These are phyloP conservation scores for Mallotus repandus DNA, from an alignment of 441 rosid species.

Conservation along the genomic window DNA sequence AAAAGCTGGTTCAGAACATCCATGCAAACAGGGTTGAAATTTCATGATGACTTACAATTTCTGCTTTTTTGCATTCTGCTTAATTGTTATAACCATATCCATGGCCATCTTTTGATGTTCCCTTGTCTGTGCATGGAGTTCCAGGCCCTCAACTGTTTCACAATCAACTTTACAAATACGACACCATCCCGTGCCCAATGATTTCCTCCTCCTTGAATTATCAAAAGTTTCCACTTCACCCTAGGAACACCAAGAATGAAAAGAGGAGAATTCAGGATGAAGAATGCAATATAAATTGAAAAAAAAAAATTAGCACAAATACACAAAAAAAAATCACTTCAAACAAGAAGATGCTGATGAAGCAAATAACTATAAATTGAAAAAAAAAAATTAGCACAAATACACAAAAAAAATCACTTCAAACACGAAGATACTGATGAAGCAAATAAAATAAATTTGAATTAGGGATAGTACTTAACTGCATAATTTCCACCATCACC, in stretches of 20 bases:
- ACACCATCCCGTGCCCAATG: slow-evolving; percentile 73
- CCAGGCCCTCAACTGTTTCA: slow-evolving; percentile 71
- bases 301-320: background rate
- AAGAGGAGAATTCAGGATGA: slow-evolving; percentile 7
- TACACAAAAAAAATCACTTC: background rate
- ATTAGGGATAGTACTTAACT: slow-evolving; percentile 35
- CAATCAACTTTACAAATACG: slow-evolving; percentile 81
- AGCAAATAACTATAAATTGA: background rate
- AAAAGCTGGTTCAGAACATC: too few relatives aligned
- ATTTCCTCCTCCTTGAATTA: slow-evolving; percentile 53
- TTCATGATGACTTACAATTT: slow-evolving; percentile 45
- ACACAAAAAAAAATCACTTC: background rate
- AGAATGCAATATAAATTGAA: background rate
- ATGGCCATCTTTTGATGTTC: slow-evolving; percentile 75
- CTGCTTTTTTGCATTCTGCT: slow-evolving; percentile 72
- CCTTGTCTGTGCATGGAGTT: slow-evolving; percentile 69
- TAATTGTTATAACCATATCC: slow-evolving; percentile 62
- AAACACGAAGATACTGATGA: background rate
- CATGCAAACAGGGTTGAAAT: background rate
- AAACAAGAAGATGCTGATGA: background rate
- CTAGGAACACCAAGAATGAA: slow-evolving; percentile 31
- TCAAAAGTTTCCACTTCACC: slow-evolving; percentile 52
- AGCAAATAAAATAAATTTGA: slow-evolving; percentile 7
- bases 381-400: background rate
- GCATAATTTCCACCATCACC: slow-evolving; percentile 44